phyloP scores from a whole-genome alignment of 257 asterid genomes.

The Rubia yunnanensis region DNA sequence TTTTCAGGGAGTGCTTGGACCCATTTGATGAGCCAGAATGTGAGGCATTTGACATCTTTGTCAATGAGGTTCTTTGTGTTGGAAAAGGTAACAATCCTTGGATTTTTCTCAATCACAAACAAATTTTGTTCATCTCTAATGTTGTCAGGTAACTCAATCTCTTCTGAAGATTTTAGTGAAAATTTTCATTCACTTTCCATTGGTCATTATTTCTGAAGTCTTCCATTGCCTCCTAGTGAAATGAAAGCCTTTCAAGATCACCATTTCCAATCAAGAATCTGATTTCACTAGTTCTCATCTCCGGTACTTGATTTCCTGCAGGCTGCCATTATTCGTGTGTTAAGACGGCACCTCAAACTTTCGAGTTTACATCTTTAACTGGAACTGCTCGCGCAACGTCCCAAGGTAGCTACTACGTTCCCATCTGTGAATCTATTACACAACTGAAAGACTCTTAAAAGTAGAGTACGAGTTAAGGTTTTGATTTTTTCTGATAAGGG shows the following conservation, averaged over 20 bases:
- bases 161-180: background rate
- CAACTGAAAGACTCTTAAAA: background rate
- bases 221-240: background rate
- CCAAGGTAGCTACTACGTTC: conserved; percentile 44
- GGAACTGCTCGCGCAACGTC: conserved; percentile 65
- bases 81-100: conserved; percentile 56
- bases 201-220: background rate
- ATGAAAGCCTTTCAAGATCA: background rate
- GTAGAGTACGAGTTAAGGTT: background rate
- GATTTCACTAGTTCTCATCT: background rate
- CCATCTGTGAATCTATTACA: background rate
- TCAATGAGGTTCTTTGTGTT: conserved; percentile 64
- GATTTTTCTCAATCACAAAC: background rate
- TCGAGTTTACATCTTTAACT: conserved; percentile 51
- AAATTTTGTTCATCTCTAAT: background rate
- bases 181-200: background rate
- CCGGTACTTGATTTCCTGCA: conserved; percentile 23
- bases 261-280: background rate
- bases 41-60: conserved; percentile 79
- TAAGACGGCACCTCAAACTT: conserved; percentile 69
- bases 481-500: conserved; percentile 26
- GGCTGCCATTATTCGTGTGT: conserved; percentile 90
- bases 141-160: background rate
- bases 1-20: conserved; percentile 71
- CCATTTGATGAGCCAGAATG: conserved; percentile 92